These are phyloP conservation scores for Xylariomycetidae sp. DNA, from an alignment of 2,329 filamentous ascomycete species.

Conservation along the genomic window DNA sequence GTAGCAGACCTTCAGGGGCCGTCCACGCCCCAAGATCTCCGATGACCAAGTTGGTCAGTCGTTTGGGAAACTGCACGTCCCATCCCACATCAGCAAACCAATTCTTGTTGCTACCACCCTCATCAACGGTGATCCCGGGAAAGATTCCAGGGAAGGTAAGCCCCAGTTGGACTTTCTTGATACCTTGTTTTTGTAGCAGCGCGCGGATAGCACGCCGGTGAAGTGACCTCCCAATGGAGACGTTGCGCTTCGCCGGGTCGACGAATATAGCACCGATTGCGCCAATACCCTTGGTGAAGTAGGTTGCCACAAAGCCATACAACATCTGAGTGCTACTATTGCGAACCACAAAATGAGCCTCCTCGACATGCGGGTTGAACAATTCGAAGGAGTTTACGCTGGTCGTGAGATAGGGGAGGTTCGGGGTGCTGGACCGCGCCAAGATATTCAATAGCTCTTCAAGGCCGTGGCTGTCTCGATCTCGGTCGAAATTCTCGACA, in stretches of 20 bases:
- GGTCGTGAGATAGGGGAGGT: conserved; percentile 66
- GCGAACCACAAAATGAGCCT: conserved; percentile 85
- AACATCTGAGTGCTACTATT: conserved; percentile 89
- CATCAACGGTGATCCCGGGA: conserved; percentile 68
- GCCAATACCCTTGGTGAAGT: conserved; percentile 67
- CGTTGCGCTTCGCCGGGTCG: conserved; percentile 76
- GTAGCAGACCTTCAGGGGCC: conserved; percentile 71
- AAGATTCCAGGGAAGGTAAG: conserved; percentile 80
- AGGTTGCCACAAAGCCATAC: conserved; percentile 90
- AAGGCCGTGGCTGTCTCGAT: conserved; percentile 68
- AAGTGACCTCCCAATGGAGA: conserved; percentile 86
- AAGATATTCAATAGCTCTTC: conserved; percentile 70
- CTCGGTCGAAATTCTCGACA: conserved; percentile 80
- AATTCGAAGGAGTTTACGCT: conserved; percentile 74
- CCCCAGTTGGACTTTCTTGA: conserved; percentile 79
- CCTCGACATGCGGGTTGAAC: conserved; percentile 64
- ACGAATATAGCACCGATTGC: conserved; percentile 86
- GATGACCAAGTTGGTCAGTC: conserved; percentile 65
- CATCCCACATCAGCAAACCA: conserved; percentile 93
- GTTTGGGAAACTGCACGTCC: conserved; percentile 62
- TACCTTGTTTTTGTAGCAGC: conserved; percentile 62
- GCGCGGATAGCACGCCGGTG: conserved; percentile 80
- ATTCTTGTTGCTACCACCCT: conserved; percentile 48
- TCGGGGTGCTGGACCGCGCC: conserved; percentile 61
- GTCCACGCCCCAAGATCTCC: conserved; percentile 68